Conservation (phyloP, 495 filamentous ascomycete species). For the Penicillium psychrofluorescens region DNA sequence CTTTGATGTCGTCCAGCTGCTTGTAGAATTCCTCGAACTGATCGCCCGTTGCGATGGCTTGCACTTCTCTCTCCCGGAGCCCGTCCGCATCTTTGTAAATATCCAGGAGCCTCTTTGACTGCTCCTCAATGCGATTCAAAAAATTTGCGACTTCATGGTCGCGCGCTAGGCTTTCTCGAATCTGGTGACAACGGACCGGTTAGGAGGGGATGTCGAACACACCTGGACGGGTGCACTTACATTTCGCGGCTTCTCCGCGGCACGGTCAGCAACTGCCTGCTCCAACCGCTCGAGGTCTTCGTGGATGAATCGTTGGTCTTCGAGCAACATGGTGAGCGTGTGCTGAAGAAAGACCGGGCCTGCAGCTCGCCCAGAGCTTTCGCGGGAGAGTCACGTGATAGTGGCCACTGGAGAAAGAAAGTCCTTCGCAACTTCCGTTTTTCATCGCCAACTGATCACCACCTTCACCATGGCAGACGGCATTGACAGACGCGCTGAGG, state of each 20-base stretch:
- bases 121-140: constrained; percentile 74
- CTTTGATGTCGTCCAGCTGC: constrained; percentile 70
- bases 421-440: constrained; percentile 13
- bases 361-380: not conserved
- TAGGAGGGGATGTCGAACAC: constrained; percentile 10
- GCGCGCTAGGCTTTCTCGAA: constrained; percentile 74
- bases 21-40: constrained; percentile 90
- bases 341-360: not conserved
- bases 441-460: constrained; percentile 1
- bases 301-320: constrained; percentile 87
- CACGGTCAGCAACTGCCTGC: constrained; percentile 84
- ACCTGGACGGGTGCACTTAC: constrained; percentile 41
- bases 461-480: constrained; percentile 72
- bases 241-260: constrained; percentile 79
- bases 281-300: constrained; percentile 95
- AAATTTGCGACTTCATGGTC: constrained; percentile 91
- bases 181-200: constrained; percentile 41
- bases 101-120: constrained; percentile 71
- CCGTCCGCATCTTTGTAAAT: constrained; percentile 78
- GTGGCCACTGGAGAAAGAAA: not conserved
- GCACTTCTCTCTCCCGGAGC: constrained; percentile 67
- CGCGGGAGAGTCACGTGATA: no score
- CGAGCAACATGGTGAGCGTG: constrained; percentile 61
- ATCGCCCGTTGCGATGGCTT: constrained; percentile 78
- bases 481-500: constrained; percentile 88